These are phyloP conservation scores for Termitomyces sp. DNA, from an alignment of 768 basidiomycete species.

Conservation along the genomic window DNA sequence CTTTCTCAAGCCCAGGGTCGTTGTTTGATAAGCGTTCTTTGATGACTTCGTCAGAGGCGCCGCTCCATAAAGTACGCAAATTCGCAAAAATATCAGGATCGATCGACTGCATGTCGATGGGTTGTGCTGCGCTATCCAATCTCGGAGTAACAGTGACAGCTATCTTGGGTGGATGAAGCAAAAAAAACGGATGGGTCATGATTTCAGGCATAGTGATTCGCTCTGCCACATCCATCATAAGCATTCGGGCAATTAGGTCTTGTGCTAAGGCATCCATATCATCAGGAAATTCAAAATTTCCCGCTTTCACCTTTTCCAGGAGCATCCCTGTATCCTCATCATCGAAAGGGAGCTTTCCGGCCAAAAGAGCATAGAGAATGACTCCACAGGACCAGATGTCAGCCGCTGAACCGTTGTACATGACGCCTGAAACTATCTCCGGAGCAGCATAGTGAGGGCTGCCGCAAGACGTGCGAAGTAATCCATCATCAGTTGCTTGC, in stretches of 20 bases:
- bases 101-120: slow-evolving; percentile 63
- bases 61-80: slow-evolving; percentile 89
- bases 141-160: slow-evolving; percentile 45
- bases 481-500: slow-evolving; percentile 56
- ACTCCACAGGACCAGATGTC: slow-evolving; percentile 98
- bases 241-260: slow-evolving; percentile 78
- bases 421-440: slow-evolving; percentile 79
- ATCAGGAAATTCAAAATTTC: slow-evolving; percentile 69
- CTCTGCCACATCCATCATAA: slow-evolving; percentile 66
- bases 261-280: slow-evolving; percentile 68
- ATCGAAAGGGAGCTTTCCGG: slow-evolving; percentile 89
- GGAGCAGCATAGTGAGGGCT: slow-evolving; percentile 95
- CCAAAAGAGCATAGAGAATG: slow-evolving; percentile 86
- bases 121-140: slow-evolving; percentile 65
- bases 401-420: slow-evolving; percentile 82
- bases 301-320: slow-evolving; percentile 77
- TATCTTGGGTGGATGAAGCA: slow-evolving; percentile 47
- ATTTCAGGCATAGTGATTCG: slow-evolving; percentile 86
- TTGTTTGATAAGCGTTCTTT: slow-evolving; percentile 59
- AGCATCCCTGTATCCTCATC: slow-evolving; percentile 77
- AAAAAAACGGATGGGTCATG: slow-evolving; percentile 75
- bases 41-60: slow-evolving; percentile 70
- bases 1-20: slow-evolving; percentile 91
- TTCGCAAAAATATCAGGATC: slow-evolving; percentile 91
- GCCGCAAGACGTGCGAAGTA: slow-evolving; percentile 83